These are phyloP conservation scores for Fistulifera solaris DNA, from an alignment of 108 stramenopile species.

Conservation along the genomic window DNA sequence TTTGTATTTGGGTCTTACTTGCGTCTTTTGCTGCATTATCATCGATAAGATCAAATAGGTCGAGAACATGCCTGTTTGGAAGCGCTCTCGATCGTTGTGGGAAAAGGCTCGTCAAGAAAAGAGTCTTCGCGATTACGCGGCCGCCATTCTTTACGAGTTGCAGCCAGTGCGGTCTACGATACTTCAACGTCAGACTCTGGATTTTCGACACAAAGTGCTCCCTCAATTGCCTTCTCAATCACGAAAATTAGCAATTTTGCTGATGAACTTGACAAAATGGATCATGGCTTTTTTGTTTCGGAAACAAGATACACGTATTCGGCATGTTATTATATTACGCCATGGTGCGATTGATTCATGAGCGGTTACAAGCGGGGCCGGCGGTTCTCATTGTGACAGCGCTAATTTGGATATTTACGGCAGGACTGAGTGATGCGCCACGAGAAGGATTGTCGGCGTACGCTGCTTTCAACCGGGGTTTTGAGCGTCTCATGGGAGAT, in stretches of 20 bases:
- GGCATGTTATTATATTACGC: slow-evolving; percentile 27
- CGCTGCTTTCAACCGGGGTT: slow-evolving; percentile 74
- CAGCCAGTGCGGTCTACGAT: slow-evolving; percentile 59
- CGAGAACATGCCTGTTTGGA: slow-evolving; percentile 1
- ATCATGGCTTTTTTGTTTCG: not conserved
- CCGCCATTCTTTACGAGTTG: slow-evolving; percentile 62
- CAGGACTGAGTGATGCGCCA: slow-evolving; percentile 55
- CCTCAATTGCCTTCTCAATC: not conserved
- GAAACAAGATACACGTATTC: not conserved
- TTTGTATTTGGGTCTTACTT: too few species aligned
- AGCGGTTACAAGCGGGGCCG: slow-evolving; percentile 50
- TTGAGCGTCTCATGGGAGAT: slow-evolving; percentile 57
- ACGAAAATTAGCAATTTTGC: not conserved
- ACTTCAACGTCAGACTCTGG: not conserved
- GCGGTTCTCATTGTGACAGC: slow-evolving; percentile 52
- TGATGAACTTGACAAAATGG: not conserved
- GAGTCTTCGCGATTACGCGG: not conserved
- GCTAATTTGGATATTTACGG: slow-evolving; percentile 48
- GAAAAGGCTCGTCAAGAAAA: slow-evolving; percentile 28
- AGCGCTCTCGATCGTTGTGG: slow-evolving; percentile 46
- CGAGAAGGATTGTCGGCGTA: slow-evolving; percentile 62
- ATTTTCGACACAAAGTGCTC: not conserved
- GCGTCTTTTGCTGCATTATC: too few species aligned
- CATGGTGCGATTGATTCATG: slow-evolving; percentile 25
- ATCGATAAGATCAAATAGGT: too few species aligned